Base-by-base conservation (phyloP, 2,329 filamentous ascomycete genomes). In the Tolypocladium paradoxum region DNA sequence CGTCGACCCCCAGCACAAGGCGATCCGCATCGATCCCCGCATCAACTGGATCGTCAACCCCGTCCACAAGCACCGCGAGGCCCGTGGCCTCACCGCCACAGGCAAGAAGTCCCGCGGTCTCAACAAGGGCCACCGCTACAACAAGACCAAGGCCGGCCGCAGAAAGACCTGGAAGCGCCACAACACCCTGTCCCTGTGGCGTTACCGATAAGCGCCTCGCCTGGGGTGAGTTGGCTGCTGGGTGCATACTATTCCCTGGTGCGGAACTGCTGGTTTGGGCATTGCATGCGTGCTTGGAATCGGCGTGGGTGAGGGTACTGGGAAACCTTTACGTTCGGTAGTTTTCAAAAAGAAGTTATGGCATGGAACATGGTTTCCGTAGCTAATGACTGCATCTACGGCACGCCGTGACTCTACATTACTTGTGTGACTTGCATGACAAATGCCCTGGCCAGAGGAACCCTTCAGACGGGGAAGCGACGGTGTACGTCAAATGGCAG, bases 31-130 rank as follows among this genome's bases (percentile, higher is more conserved):
- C 73, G 93, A 99, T 76, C 81, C 93, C 70, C 91, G 93, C 78
- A 97, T 99, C 88, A 99, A 96, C 89, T 99, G 93, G 93, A 99
- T 99, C 83, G 90, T 92, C 80, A 95, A 95, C 81, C 88, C 93
- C 67, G 95, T 99, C 70, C 93, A 99, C 90, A 99, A 99, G 91
- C 93, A 97, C 86, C 93, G 93, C 81, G 93, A 99, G 84, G 78
- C 83, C 69, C 91, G 93, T 76, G 95, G 93, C 70, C 90, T 99
- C 67, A 99, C 93, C 67, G 86, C 92, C 70, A 97, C 92, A 64
- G 93, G 93, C 85, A 99, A 99, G 91, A 95, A 95, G 82, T 96
- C 90, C 70, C 90, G 93, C 76, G 93, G 95, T 79, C 87, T 99
- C 80, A 93, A 93, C 87, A 96, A 96, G 85, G 93, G 93, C 68